phyloP scores from a whole-genome alignment of 768 basidiomycete genomes.

The Phlegmacium glaucopus region DNA sequence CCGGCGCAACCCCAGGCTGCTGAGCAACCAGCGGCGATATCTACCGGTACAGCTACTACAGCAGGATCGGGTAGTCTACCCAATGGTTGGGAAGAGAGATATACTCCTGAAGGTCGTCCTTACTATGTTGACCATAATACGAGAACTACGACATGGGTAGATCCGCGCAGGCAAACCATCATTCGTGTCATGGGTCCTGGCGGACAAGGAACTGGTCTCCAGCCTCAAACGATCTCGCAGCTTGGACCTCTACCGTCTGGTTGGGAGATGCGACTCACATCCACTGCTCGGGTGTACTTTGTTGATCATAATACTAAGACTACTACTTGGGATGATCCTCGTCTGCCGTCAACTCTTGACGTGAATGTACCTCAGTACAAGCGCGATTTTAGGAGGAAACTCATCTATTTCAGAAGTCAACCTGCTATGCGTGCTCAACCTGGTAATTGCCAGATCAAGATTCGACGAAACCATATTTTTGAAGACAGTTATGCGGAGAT shows the following conservation, averaged over 20 bases:
- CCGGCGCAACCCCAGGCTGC: background rate
- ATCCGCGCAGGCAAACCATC: constrained; percentile 94
- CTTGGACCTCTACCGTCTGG: constrained; percentile 96
- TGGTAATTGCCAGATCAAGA: constrained; percentile 99
- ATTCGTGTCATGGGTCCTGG: constrained; percentile 95
- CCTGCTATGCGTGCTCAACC: constrained; percentile 98
- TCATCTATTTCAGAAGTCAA: constrained; percentile 99
- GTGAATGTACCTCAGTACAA: constrained; percentile 99
- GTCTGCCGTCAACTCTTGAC: constrained; percentile 91
- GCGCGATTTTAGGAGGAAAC: constrained; percentile 98
- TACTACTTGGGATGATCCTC: constrained; percentile 99
- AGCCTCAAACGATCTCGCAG: constrained; percentile 95
- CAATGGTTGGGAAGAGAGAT: constrained; percentile 98
- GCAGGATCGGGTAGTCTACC: constrained; percentile 86
- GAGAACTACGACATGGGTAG: constrained; percentile 99
- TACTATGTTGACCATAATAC: constrained; percentile 99
- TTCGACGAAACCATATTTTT: constrained; percentile 96
- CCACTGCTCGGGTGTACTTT: constrained; percentile 97
- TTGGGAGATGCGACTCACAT: constrained; percentile 99
- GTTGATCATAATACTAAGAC: constrained; percentile 99
- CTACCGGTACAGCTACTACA: constrained; percentile 49
- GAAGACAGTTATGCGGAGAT: constrained; percentile 99
- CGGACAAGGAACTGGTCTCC: constrained; percentile 82
- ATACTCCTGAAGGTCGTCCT: constrained; percentile 96
- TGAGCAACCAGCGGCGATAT: constrained; percentile 37